phyloP scores from a whole-genome alignment of 176 grass and related monocot species.

The Leersia perrieri region DNA sequence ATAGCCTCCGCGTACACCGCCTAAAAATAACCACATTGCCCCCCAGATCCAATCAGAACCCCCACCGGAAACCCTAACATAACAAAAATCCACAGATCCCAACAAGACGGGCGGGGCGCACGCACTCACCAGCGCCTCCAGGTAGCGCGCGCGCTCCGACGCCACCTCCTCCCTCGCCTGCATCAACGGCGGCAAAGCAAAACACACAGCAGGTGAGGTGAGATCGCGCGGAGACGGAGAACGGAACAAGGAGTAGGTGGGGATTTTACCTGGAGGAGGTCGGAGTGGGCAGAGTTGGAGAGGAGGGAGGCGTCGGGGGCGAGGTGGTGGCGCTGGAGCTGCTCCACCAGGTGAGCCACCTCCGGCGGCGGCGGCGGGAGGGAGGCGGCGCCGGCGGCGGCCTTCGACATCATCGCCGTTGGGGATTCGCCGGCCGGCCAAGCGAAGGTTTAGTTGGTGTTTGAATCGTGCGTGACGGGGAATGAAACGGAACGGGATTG shows the following conservation, averaged over 20 bases:
- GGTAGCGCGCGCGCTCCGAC: slow-evolving; percentile 69
- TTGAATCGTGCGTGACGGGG: background rate
- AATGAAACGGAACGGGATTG: too few species aligned
- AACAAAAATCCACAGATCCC: slow-evolving; percentile 26
- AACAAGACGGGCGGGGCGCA: background rate
- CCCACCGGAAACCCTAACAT: background rate
- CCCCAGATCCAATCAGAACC: slow-evolving; percentile 31
- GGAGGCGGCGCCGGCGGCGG: slow-evolving; percentile 40
- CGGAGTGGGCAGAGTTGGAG: slow-evolving; percentile 67
- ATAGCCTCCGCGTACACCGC: slow-evolving; percentile 84
- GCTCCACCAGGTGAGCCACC: slow-evolving; percentile 75
- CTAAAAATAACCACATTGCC: slow-evolving; percentile 25
- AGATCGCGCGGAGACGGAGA: background rate
- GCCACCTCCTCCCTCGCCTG: slow-evolving; percentile 91
- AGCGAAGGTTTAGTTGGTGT: background rate
- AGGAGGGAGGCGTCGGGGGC: slow-evolving; percentile 88
- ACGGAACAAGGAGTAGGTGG: background rate
- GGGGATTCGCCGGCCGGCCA: background rate
- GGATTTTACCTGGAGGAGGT: slow-evolving; percentile 69
- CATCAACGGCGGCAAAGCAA: background rate
- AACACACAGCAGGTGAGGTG: background rate
- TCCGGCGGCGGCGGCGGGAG: slow-evolving; percentile 67
- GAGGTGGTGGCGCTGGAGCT: slow-evolving; percentile 89
- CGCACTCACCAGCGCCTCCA: slow-evolving; percentile 82
- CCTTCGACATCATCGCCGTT: slow-evolving; percentile 61